Base-by-base conservation (phyloP, 1,284 basidiomycete species). In the Sporisorium scitamineum region DNA sequence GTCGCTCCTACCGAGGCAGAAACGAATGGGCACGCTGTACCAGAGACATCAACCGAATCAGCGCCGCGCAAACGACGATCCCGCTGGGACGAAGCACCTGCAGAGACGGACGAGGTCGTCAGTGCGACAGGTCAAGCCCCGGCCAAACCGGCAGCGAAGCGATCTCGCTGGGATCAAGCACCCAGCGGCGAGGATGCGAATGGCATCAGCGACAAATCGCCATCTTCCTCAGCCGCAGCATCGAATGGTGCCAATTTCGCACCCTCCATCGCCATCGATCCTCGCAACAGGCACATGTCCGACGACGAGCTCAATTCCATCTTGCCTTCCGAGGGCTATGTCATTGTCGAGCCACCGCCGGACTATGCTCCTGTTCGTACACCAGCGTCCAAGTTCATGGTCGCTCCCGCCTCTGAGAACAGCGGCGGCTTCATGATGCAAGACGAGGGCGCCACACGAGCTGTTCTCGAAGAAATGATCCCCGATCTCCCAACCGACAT, bases 401-500 rank as follows among this genome's bases (percentile, higher is more conserved):
- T 87, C 3, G 65, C 70, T 0, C 78, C 78, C 0, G 90, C 91
- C 2, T 90, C 92, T 27, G 88, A 92, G 20, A 82, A 80, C 34
- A 80, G 80, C 11, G 90, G 91, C 63, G 96, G 96, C 42, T 99
- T 99, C 88, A 94, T 96, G 82, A 97, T 97, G 79, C 94, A 96
- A 87, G 95, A 97, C 73, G 92, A 95, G 69, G 92, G 93, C 6
- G 93, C 95, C 78, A 93, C 94, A 3, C 92, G 93, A 6, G 91
- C 92, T 11, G 89, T 90, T 0, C 93, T 93, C 0, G 94, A 94
- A 66, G 93, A 97, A 45, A 86, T 89, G 68, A 92, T 93, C 16
- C 93, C 95, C 5, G 94, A 97, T 75, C 88, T 99, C 27, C 95
- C 96, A n/a, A 99, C 96, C 1, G 96, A 99, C 86, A 98, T 99